These are phyloP conservation scores for Nepenthes alata DNA, from an alignment of 179 eudicot species.

Conservation along the genomic window DNA sequence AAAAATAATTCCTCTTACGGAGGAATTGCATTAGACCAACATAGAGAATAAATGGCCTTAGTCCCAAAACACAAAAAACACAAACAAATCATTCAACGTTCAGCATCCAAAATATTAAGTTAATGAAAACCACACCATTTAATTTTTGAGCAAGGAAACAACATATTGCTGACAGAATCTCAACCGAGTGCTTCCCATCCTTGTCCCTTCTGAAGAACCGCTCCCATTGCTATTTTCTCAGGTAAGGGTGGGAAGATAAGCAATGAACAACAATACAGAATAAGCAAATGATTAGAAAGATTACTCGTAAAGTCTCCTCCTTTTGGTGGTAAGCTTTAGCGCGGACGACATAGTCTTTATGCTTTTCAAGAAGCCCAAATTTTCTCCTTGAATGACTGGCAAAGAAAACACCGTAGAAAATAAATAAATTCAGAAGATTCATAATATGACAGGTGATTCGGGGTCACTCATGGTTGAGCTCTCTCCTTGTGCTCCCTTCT, in stretches of 20 bases:
- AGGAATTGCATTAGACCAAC: too few species aligned
- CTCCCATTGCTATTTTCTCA: too few species aligned
- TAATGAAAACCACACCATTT: too few species aligned
- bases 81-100: too few species aligned
- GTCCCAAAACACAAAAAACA: too few species aligned
- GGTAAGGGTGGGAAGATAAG: not conserved
- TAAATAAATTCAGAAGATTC: not conserved
- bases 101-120: too few species aligned
- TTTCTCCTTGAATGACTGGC: constrained; percentile 38
- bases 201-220: too few species aligned
- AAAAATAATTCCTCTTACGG: too few species aligned
- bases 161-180: too few species aligned
- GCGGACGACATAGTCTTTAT: constrained; percentile 71
- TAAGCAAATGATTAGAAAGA: not conserved
- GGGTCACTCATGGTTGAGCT: constrained; percentile 60
- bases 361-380: constrained; percentile 76
- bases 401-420: not conserved
- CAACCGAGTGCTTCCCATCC: too few species aligned
- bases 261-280: not conserved
- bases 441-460: not conserved
- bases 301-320: constrained; percentile 55
- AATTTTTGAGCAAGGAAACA: too few species aligned
- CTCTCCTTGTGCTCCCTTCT: constrained; percentile 75
- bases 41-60: too few species aligned
- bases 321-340: constrained; percentile 65